A percentile compares a stretch with the other conserved stretches of the same genome.
These are phyloP conservation scores for Pichia sporocuriosa DNA, from an alignment of 805 yeast species.

Conservation along the genomic window DNA sequence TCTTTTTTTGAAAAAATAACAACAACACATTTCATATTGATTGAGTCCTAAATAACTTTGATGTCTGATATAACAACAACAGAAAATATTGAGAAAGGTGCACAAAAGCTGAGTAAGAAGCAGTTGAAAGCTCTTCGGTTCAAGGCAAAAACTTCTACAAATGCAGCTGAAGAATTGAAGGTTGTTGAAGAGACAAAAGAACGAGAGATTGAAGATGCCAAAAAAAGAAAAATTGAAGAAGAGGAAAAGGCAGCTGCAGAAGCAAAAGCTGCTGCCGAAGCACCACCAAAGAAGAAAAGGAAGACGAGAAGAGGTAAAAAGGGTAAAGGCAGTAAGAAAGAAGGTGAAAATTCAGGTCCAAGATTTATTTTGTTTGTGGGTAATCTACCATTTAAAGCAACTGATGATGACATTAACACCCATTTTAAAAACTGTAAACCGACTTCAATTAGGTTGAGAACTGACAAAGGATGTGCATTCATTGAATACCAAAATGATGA, in stretches of 20 bases:
- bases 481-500: conserved; percentile 55
- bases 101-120: conserved; percentile 53
- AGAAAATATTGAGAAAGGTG: no score
- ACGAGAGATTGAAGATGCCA: conserved; percentile 3
- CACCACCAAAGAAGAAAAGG: conserved; percentile 51
- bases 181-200: conserved; percentile 19
- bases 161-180: conserved; percentile 31
- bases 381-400: conserved; percentile 69
- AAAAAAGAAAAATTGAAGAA: conserved; percentile 24
- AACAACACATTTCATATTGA: no score
- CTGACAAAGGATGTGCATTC: conserved; percentile 87
- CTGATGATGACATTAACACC: conserved; percentile 51
- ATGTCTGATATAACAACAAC: conserved; percentile 10
- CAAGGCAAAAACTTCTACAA: conserved; percentile 32
- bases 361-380: conserved; percentile 86
- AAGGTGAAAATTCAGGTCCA: conserved; percentile 35
- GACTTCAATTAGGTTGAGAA: conserved; percentile 67
- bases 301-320: conserved; percentile 76
- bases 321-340: conserved; percentile 43
- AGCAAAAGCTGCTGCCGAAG: conserved; percentile 20
- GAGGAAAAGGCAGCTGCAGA: conserved; percentile 21
- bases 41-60: background rate
- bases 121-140: conserved; percentile 59
- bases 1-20: background rate
- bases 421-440: conserved; percentile 77